These are phyloP conservation scores for Emericellopsis cladophorae DNA, from an alignment of 2,329 filamentous ascomycete species.

Conservation along the genomic window DNA sequence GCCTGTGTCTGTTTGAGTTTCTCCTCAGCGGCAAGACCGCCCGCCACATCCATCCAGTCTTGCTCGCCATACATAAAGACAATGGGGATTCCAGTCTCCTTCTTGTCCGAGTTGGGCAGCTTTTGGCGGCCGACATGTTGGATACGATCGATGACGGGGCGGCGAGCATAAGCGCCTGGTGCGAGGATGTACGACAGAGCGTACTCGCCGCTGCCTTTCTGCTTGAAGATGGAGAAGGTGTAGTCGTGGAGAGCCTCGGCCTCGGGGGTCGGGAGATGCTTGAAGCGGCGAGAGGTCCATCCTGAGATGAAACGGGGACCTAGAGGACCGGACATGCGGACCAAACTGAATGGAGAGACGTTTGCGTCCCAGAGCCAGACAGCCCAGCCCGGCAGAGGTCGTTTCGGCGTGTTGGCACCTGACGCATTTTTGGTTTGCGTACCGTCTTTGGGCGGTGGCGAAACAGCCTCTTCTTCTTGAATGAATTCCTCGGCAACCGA, in stretches of 20 bases:
- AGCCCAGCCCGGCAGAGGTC: conserved; percentile 71
- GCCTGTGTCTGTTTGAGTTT: conserved; percentile 59
- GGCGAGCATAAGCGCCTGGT: conserved; percentile 82
- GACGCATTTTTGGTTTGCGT: conserved; percentile 12
- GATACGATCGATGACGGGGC: conserved; percentile 77
- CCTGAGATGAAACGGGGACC: conserved; percentile 87
- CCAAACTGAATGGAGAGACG: conserved; percentile 83
- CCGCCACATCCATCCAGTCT: conserved; percentile 96
- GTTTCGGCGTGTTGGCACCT: conserved; percentile 19
- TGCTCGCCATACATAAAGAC: conserved; percentile 95
- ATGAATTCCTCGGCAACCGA: conserved; percentile 67
- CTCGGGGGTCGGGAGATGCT: conserved; percentile 70
- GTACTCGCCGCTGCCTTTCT: conserved; percentile 87
- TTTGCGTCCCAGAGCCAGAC: conserved; percentile 95
- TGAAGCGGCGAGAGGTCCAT: conserved; percentile 89
- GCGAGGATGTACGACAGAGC: conserved; percentile 86
- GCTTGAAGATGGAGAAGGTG: conserved; percentile 85
- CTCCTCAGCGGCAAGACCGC: conserved; percentile 68
- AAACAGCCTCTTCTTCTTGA: conserved; percentile 47
- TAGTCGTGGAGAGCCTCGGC: conserved; percentile 82
- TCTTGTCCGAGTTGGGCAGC: conserved; percentile 17
- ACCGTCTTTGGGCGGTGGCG: conserved; percentile 27
- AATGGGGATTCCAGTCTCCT: conserved; percentile 62
- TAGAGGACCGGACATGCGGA: conserved; percentile 78
- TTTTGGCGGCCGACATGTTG: conserved; percentile 72